Conservation (phyloP, 202 grass and related monocot genomes). For the Panicum virgatum region DNA sequence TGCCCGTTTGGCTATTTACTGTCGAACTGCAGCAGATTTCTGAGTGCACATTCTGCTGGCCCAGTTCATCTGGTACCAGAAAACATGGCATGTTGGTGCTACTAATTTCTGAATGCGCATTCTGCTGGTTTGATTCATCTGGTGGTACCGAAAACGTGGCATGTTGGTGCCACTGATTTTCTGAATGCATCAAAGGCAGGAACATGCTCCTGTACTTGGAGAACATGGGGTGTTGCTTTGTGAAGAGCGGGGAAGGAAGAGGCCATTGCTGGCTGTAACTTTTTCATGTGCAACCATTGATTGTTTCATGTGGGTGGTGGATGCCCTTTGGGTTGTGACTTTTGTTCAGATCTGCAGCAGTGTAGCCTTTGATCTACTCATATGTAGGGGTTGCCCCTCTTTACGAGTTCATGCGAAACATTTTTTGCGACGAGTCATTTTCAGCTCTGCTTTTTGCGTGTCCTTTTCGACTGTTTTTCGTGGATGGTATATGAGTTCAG, state of each 20-base stretch:
- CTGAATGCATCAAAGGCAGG: slow-evolving; percentile 33
- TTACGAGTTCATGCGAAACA: slow-evolving; percentile 11
- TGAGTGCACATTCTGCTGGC: not conserved
- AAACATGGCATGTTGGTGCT: slow-evolving; percentile 9
- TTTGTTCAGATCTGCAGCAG: slow-evolving; percentile 28
- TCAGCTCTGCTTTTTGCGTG: not conserved
- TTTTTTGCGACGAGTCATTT: slow-evolving; percentile 1
- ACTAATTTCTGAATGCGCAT: not conserved
- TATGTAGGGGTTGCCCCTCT: not conserved
- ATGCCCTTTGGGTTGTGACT: slow-evolving; percentile 16
- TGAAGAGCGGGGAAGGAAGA: not conserved
- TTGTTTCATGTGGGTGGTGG: slow-evolving; percentile 42
- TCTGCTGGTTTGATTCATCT: slow-evolving; percentile 3
- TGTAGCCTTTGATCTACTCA: slow-evolving; percentile 18
- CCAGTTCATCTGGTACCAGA: not conserved
- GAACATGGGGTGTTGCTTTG: slow-evolving; percentile 47
- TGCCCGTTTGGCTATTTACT: not conserved
- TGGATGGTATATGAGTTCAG: slow-evolving; percentile 5
- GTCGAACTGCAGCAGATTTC: not conserved
- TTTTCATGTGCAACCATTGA: slow-evolving; percentile 47
- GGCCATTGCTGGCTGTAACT: slow-evolving; percentile 27
- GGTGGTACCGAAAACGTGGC: slow-evolving; percentile 11
- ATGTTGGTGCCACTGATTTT: not conserved
- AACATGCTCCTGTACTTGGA: slow-evolving; percentile 35
- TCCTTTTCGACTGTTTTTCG: not conserved